These are phyloP conservation scores for Jasminum sambac DNA, from an alignment of 257 asterid species.

Conservation along the genomic window DNA sequence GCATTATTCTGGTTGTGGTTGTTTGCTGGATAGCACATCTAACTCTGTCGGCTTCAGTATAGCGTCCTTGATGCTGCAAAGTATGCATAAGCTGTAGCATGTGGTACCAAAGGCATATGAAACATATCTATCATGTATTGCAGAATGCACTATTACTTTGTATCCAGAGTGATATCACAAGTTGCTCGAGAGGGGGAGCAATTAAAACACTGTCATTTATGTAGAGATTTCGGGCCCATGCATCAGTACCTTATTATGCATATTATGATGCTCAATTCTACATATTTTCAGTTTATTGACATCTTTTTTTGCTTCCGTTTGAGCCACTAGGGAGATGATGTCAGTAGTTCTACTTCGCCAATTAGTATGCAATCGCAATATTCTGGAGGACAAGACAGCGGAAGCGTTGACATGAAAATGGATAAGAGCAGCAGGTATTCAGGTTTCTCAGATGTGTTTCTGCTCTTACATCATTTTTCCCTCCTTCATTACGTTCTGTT, in stretches of 20 bases:
- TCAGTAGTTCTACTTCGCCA: constrained; percentile 41
- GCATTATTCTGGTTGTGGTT: neutral
- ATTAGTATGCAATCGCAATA: constrained; percentile 39
- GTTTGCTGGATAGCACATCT: neutral
- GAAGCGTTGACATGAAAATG: constrained; percentile 36
- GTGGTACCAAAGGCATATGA: neutral
- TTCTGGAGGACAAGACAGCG: constrained; percentile 37
- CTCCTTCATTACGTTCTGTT: neutral
- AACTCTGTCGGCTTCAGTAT: neutral
- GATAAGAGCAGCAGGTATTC: constrained; percentile 55
- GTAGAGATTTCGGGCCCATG: neutral
- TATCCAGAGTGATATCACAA: neutral
- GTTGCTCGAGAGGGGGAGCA: neutral
- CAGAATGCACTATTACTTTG: neutral
- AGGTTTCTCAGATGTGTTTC: constrained; percentile 18
- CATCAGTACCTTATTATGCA: neutral
- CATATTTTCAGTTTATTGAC: neutral
- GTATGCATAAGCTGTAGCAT: constrained; percentile 1
- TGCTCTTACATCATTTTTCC: neutral
- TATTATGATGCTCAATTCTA: constrained; percentile 9
- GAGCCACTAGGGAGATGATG: constrained; percentile 56
- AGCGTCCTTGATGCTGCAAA: neutral
- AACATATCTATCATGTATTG: too few species aligned
- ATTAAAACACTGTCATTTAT: neutral
- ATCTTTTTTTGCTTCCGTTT: constrained; percentile 24